A percentile compares a stretch with the other conserved stretches of the same genome.
Evolutionary conservation across 2,329 filamentous ascomycete genomes (phyloP).

Genomic region (Xylariaceae sp.): DNA sequence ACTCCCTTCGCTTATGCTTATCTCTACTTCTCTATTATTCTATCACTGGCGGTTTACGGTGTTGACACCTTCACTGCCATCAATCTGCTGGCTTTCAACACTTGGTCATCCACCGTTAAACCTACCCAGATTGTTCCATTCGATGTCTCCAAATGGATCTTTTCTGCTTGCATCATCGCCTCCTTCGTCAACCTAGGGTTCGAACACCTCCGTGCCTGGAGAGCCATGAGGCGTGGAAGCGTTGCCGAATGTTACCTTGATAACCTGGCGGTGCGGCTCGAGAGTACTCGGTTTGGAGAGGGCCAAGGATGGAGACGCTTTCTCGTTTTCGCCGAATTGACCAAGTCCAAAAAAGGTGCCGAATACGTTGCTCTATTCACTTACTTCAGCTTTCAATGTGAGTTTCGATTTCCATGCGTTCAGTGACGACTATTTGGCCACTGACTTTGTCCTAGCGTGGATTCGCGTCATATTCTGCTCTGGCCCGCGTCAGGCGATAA

Average conservation of each 20-base stretch:
- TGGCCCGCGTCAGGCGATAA: constrained; percentile 88
- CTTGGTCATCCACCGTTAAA: constrained; percentile 83
- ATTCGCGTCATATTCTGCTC: constrained; percentile 88
- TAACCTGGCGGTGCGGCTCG: constrained; percentile 79
- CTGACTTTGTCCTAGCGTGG: constrained; percentile 62
- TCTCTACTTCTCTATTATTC: constrained; percentile 76
- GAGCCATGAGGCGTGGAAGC: constrained; percentile 81
- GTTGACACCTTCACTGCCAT: constrained; percentile 93
- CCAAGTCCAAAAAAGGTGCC: constrained; percentile 86
- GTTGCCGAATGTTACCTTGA: constrained; percentile 93
- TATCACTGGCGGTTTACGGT: constrained; percentile 82
- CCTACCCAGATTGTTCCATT: constrained; percentile 72
- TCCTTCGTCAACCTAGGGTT: constrained; percentile 82
- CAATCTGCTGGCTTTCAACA: constrained; percentile 85
- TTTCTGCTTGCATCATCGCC: constrained; percentile 86
- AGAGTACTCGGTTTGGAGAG: constrained; percentile 75
- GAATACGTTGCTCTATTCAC: constrained; percentile 91
- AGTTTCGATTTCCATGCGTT: constrained; percentile 32
- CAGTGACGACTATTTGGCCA: not conserved
- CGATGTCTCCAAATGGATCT: constrained; percentile 89
- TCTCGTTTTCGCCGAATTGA: constrained; percentile 88
- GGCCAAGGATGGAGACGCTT: constrained; percentile 86
- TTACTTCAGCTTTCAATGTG: constrained; percentile 75
- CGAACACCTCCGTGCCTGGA: constrained; percentile 77
- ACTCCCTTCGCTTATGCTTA: constrained; percentile 80